Evolutionary conservation across 257 asterid genomes (phyloP), one percentile per base, ranked within the genome.

Genomic region (Ajuga chamaepitys): DNA sequence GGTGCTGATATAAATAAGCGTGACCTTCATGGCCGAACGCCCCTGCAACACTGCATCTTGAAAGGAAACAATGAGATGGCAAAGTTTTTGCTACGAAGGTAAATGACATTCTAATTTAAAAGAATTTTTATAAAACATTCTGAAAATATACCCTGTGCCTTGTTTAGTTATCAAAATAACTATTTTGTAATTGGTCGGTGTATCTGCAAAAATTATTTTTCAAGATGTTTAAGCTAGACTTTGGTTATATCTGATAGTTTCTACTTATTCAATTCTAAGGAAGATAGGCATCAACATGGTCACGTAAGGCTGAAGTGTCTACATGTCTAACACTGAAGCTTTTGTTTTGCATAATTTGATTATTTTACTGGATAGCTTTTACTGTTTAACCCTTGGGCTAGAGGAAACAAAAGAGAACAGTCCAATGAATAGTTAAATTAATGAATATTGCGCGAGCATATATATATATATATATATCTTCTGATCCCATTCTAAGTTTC

Each of bases 41-140:
- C 99, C 71, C 78, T 93, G 48, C 97, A 80, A 52, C 95, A 93
- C 81, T 93, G 99, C 90, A 84, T 93, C 71, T 40, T 83, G 76
- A 76, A 70, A 68, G 95, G 97, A 74, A 86, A 85, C 74, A 86
- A 84, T 68, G 71, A 68, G 47, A 79, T 85, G 74, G 97, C 99
- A 22, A 93, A 89, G 78, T 75, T 86, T 72, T 74, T 93, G 74
- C 95, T 93, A 59, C 81, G 95, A 81, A 93, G 99, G 99, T 93
- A 77, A 77, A 40, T 55, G 55, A 66, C 13, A 44, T 68, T 20
- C n/a, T 37, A 17, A 25, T 47, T 16, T 16, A 8, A 8, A 9
- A 34, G 9, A 45, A 42, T 57, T 51, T 35, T 55, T 41, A 13
- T 24, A 38, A 45, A 30, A 54, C 11, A 7, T 53, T 45, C 13